Evolutionary conservation across 768 basidiomycete genomes (phyloP), one percentile per base, ranked within the genome.

Genomic region (Macrolepiota dolichaula): DNA sequence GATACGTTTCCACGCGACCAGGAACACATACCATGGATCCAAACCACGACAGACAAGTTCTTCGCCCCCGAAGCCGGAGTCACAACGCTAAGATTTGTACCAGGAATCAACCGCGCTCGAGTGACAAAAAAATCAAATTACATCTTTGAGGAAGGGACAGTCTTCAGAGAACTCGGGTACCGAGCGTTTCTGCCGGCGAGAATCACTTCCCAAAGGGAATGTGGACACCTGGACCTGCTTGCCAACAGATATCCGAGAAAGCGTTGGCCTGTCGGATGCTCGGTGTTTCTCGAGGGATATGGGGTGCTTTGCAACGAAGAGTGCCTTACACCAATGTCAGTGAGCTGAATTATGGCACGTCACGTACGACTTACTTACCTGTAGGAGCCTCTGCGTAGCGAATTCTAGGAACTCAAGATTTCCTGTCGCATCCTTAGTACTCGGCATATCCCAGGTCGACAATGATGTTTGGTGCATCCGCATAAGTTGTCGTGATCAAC

Each of bases 301-400:
- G 37, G 1, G 63, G 60, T 36, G 53, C 59, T n/a, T 56, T 57
- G 56, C 59, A 64, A 10, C 63, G 63, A 10, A 57, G 25, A 17
- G 27, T 12, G 15, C 63, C 63, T 64, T 19, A 4, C 37, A 17
- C 35, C 4, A 13, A 49, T 2, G 47, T 47, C 2, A 5, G 44
- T 36, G 10, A 54, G 7, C 11, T 5, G 22, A 22, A 19, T 35
- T 9, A 3, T 32, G 29, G 29, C 3, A 7, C n/a, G n/a, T n/a
- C 3, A 7, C 7, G 22, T 37, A 11, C 7, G 19, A 54, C 10
- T 44, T 10, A 62, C 71, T 55, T 25, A 79, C 81, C 81, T 32
- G 74, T 62, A 2, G 83, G 82, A 27, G 81, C 71, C 15, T 79
- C 80, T 11, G 84, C 83, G 68, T 79, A 85, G 9, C 82, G 75